These are phyloP conservation scores for Penicillium maclennaniae DNA, from an alignment of 495 filamentous ascomycete species.

Conservation along the genomic window DNA sequence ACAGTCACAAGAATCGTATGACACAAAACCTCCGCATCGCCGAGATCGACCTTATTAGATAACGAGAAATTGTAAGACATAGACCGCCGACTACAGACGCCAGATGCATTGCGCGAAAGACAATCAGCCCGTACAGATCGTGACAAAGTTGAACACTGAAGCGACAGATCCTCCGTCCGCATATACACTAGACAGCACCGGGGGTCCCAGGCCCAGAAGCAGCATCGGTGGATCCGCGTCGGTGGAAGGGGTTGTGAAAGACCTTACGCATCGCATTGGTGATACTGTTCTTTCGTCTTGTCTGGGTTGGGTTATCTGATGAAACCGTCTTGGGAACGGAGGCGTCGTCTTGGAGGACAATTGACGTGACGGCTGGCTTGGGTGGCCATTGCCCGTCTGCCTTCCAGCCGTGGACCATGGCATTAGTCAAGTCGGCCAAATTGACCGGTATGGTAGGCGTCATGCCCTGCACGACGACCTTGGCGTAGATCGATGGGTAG, in stretches of 20 bases:
- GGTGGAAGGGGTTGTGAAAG: conserved; percentile 43
- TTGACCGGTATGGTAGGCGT: conserved; percentile 85
- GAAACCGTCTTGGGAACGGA: conserved; percentile 21
- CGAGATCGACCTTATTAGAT: conserved; percentile 3
- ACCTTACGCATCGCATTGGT: conserved; percentile 45
- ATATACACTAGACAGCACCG: conserved; percentile 1
- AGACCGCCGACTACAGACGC: conserved; percentile 2
- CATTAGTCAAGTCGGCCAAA: conserved; percentile 70
- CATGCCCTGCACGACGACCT: conserved; percentile 71
- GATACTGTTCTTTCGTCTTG: conserved; percentile 35
- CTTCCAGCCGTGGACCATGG: conserved; percentile 90
- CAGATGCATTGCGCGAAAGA: conserved; percentile 5
- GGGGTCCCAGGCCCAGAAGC: conserved; percentile 6
- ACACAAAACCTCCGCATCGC: conserved; percentile 4
- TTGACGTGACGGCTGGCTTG: conserved; percentile 39
- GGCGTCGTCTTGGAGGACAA: conserved; percentile 34
- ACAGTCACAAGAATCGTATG: not conserved
- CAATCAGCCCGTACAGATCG: not conserved
- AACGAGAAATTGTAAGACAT: not conserved
- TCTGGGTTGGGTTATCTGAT: conserved; percentile 17
- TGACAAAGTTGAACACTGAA: not conserved
- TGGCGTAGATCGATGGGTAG: conserved; percentile 83
- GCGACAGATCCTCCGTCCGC: not conserved
- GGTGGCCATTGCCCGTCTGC: conserved; percentile 93
- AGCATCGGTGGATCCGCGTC: conserved; percentile 31